phyloP scores from a whole-genome alignment of 352 stramenopile species.

The Pythium sukuiense region DNA sequence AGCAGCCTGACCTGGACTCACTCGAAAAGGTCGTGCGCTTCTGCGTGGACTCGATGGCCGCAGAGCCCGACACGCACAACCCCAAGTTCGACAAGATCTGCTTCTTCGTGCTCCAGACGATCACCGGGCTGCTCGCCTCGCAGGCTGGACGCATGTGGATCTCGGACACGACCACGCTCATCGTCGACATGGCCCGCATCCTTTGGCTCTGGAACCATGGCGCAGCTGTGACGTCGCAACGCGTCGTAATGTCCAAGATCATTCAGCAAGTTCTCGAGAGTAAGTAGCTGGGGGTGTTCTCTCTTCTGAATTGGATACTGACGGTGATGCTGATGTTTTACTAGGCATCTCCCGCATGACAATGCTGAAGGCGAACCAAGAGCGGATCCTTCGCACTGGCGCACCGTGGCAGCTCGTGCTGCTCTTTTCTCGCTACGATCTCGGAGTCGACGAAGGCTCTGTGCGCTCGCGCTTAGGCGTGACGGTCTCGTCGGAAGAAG shows the following conservation, averaged over 20 bases:
- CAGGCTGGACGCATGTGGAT: slow-evolving; percentile 63
- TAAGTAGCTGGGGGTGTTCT: slow-evolving; percentile 25
- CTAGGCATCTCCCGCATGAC: slow-evolving; percentile 63
- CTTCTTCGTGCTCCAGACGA: slow-evolving; percentile 69
- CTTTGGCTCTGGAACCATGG: slow-evolving; percentile 75
- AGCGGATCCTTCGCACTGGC: slow-evolving; percentile 46
- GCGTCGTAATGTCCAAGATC: slow-evolving; percentile 63
- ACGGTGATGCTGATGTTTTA: not conserved
- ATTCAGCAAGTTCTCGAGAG: slow-evolving; percentile 76
- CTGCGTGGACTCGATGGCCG: slow-evolving; percentile 60
- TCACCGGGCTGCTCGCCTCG: slow-evolving; percentile 64
- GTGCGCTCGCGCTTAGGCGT: slow-evolving; percentile 44
- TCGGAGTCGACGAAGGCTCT: slow-evolving; percentile 51
- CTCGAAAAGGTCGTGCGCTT: slow-evolving; percentile 74
- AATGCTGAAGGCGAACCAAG: slow-evolving; percentile 58
- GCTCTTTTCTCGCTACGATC: slow-evolving; percentile 71
- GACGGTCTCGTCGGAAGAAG: slow-evolving; percentile 35
- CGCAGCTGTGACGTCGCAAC: slow-evolving; percentile 25
- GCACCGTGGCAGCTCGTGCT: slow-evolving; percentile 71
- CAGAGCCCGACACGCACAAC: slow-evolving; percentile 33
- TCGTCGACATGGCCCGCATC: slow-evolving; percentile 70
- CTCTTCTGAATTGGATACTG: not conserved
- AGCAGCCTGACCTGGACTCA: slow-evolving; percentile 39
- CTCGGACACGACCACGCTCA: slow-evolving; percentile 49
- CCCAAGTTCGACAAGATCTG: slow-evolving; percentile 46